phyloP scores from a whole-genome alignment of 805 yeast species.

The Limtongozyma cylindracea region DNA sequence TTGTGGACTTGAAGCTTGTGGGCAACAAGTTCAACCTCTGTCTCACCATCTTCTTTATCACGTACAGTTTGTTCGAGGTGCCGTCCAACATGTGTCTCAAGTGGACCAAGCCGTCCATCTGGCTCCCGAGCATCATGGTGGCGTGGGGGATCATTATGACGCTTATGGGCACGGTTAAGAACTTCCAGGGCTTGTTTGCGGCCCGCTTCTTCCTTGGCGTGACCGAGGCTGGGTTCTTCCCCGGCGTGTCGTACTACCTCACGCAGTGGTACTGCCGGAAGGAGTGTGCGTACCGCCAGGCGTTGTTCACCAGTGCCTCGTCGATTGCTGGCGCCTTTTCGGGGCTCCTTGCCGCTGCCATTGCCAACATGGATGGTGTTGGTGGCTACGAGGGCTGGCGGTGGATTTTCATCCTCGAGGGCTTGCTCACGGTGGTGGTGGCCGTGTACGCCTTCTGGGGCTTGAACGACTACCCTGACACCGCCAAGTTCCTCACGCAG shows the following conservation, averaged over 20 bases:
- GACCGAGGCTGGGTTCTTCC: slow-evolving; percentile 12
- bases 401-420: slow-evolving; percentile 19
- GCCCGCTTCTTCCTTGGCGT: slow-evolving; percentile 14
- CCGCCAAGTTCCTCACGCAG: slow-evolving; percentile 12
- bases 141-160: not conserved
- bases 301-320: slow-evolving; percentile 12
- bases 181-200: slow-evolving; percentile 1
- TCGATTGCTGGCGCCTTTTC: slow-evolving; percentile 11
- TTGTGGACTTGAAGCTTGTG: slow-evolving; percentile 1
- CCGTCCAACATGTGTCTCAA: slow-evolving; percentile 2
- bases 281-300: slow-evolving; percentile 11
- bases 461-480: slow-evolving; percentile 7
- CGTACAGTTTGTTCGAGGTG: slow-evolving; percentile 2
- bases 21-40: slow-evolving; percentile 1
- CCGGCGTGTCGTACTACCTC: slow-evolving; percentile 12
- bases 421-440: slow-evolving; percentile 11
- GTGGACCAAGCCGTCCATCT: not conserved
- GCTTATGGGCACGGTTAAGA: not conserved
- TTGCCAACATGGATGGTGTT: slow-evolving; percentile 11
- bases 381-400: slow-evolving; percentile 19
- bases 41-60: slow-evolving; percentile 2
- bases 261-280: slow-evolving; percentile 12
- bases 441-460: slow-evolving; percentile 13
- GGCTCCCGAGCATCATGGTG: not conserved
- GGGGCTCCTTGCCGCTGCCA: slow-evolving; percentile 10